Conservation (phyloP, 2,329 filamentous ascomycete species). For the Rutstroemia sp. region DNA sequence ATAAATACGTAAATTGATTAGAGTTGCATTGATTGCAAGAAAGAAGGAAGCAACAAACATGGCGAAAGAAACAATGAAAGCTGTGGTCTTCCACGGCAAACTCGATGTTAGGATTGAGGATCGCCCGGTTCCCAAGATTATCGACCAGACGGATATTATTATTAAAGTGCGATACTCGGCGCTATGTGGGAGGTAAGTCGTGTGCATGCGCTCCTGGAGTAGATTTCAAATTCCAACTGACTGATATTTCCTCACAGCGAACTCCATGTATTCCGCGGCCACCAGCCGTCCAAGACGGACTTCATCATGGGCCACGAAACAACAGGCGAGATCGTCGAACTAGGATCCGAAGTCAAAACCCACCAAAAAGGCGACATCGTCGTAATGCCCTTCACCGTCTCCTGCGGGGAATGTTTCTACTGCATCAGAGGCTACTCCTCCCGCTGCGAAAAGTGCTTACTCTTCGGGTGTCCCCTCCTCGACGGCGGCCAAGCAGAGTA, state of each 20-base stretch:
- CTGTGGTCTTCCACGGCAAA: slow-evolving; percentile 73
- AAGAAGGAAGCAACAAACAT: slow-evolving; percentile 3
- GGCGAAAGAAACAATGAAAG: slow-evolving; percentile 61
- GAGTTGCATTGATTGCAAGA: not conserved
- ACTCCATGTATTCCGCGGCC: slow-evolving; percentile 76
- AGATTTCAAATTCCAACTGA: not conserved
- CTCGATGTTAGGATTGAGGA: slow-evolving; percentile 51
- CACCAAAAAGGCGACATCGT: slow-evolving; percentile 69
- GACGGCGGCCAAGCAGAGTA: slow-evolving; percentile 81
- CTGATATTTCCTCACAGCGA: slow-evolving; percentile 43
- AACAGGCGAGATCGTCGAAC: slow-evolving; percentile 63
- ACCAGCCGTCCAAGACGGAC: slow-evolving; percentile 58
- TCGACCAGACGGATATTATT: slow-evolving; percentile 66
- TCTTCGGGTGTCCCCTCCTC: slow-evolving; percentile 63
- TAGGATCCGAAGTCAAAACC: slow-evolving; percentile 59
- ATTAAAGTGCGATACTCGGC: slow-evolving; percentile 78
- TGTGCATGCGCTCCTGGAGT: not conserved
- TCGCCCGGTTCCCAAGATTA: slow-evolving; percentile 67
- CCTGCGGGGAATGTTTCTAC: slow-evolving; percentile 75
- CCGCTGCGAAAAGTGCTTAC: slow-evolving; percentile 60
- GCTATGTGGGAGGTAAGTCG: slow-evolving; percentile 73
- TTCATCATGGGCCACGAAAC: slow-evolving; percentile 77
- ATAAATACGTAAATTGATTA: no score
- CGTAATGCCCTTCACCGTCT: slow-evolving; percentile 77
- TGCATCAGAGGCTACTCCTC: slow-evolving; percentile 71